These are phyloP conservation scores for Torulaspora gathmanii DNA, from an alignment of 805 yeast species.

Conservation along the genomic window DNA sequence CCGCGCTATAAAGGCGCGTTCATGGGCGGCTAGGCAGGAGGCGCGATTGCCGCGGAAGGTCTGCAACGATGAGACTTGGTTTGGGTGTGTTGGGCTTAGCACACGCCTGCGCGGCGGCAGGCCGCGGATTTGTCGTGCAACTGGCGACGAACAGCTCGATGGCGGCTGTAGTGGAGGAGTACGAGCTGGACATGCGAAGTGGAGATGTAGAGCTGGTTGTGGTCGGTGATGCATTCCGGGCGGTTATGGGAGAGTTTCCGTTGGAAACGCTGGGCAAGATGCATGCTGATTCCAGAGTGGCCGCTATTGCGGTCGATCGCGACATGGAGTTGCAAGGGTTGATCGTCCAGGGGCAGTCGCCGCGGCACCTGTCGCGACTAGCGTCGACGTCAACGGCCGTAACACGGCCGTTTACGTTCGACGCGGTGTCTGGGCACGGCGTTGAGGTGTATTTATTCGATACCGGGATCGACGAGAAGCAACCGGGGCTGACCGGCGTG, in stretches of 20 bases:
- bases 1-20: background rate
- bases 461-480: constrained; percentile 37
- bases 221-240: constrained; percentile 34
- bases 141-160: constrained; percentile 13
- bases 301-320: constrained; percentile 38
- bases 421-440: constrained; percentile 41
- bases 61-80: background rate
- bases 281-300: constrained; percentile 36
- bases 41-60: background rate
- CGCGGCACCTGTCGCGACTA: constrained; percentile 38
- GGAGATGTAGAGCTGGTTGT: constrained; percentile 21
- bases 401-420: constrained; percentile 40
- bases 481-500: constrained; percentile 41
- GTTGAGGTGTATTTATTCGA: constrained; percentile 40
- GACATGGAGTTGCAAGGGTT: constrained; percentile 35
- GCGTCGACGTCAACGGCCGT: constrained; percentile 37
- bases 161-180: background rate
- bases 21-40: background rate
- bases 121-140: constrained; percentile 27
- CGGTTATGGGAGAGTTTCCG: constrained; percentile 38
- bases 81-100: background rate
- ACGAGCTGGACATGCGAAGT: background rate
- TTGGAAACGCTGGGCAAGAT: constrained; percentile 30
- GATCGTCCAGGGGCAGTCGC: constrained; percentile 40
- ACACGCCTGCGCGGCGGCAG: constrained; percentile 2